Evolutionary conservation across 148 eudicot species (phyloP).

Genomic region (Rhododendron ovatum): DNA sequence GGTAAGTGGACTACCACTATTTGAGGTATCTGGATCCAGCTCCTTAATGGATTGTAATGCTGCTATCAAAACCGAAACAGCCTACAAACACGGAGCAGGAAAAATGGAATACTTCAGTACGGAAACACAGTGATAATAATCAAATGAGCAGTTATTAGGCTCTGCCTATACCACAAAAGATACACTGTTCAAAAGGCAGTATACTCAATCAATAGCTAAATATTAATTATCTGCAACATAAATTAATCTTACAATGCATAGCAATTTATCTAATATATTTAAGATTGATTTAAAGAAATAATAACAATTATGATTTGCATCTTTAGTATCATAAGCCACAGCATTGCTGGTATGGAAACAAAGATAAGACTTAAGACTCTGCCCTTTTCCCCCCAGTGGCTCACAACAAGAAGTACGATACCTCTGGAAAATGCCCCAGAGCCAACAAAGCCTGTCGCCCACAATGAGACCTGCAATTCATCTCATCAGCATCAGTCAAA

Average conservation of each 20-base stretch:
- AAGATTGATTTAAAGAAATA: neutral
- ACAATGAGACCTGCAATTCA: conserved; percentile 70
- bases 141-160: neutral
- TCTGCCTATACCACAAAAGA: neutral
- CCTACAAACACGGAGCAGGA: too few species aligned
- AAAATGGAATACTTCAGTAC: too few species aligned
- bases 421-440: conserved; percentile 90
- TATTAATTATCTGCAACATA: neutral
- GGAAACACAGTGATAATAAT: neutral
- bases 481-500: conserved; percentile 6
- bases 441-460: conserved; percentile 93
- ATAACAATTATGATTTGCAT: neutral
- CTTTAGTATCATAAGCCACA: neutral
- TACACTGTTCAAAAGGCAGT: neutral
- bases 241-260: neutral
- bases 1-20: conserved; percentile 38
- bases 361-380: neutral
- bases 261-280: neutral
- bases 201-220: neutral
- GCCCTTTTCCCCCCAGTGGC: neutral
- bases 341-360: neutral
- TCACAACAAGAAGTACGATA: conserved; percentile 22
- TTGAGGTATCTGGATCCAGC: conserved; percentile 52
- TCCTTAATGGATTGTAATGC: conserved; percentile 86
- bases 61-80: conserved; percentile 65